Evolutionary conservation across 768 basidiomycete genomes (phyloP), one percentile per base, ranked within the genome.

Genomic region (Cubamyces sp.): DNA sequence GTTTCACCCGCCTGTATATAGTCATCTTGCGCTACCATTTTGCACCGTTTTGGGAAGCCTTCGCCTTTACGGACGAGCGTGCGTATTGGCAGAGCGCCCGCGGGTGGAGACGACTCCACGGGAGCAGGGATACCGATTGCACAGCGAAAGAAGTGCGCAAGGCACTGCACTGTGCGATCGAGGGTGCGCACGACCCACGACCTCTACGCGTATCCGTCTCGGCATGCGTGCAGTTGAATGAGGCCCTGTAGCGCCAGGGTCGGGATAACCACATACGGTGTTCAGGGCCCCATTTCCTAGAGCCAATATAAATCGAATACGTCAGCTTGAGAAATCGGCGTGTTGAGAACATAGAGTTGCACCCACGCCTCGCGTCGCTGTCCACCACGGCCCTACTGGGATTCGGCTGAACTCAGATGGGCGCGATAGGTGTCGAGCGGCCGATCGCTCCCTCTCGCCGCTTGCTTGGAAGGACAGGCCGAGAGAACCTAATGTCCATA

Each of bases 341-440:
- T 9, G 45, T 54, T 34, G 25, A 51, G 12, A 18, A 26, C 18
- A 40, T 8, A 18, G 16, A 18, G 18, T 15, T 16, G 23, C 41
- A 46, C 51, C 23, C 62, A 63, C 57, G 51, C 51, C 28, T 57
- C 34, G 42, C 51, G n/a, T n/a, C 18, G 54, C 53, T 19, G 48
- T 15, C 43, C 50, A 45, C 41, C 26, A 18, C 57, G 41, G 41
- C 15, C 21, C 25, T 52, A 37, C 45, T 41, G 28, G 18, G 5
- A 6, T 34, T 34, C 40, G 53, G 52, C 41, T 37, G 58, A 64
- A 64, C 63, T 60, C 58, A 51, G 58, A 64, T 64, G 58, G 37
- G 57, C 63, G 53, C 57, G 63, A 64, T 64, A 60, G 63, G 63
- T 48, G 55, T 49, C 37, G 30, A 48, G 63, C 52, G 58, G 49